A percentile compares a stretch with the other conserved stretches of the same genome.
These are phyloP conservation scores for Fusarium fujikuroi DNA, from an alignment of 2,329 filamentous ascomycete genomes.

Conservation along the genomic window DNA sequence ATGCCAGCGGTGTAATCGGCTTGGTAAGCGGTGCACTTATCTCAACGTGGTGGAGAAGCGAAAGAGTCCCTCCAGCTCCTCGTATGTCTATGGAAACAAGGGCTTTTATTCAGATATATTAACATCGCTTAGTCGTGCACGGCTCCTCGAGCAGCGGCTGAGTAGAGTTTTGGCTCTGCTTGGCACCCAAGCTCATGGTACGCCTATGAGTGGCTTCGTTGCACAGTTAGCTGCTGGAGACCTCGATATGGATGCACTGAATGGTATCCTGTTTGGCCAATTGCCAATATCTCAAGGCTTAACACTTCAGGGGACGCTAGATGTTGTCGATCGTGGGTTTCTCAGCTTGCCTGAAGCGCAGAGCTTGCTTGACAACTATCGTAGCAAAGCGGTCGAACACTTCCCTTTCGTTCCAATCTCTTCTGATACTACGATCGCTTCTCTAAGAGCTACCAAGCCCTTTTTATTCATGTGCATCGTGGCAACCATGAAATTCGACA, in stretches of 20 bases:
- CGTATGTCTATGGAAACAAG: not conserved
- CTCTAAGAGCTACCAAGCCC: not conserved
- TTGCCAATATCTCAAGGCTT: not conserved
- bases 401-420: conserved; percentile 7
- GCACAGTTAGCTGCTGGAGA: not conserved
- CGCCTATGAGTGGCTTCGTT: conserved; percentile 1
- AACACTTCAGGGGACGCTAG: not conserved
- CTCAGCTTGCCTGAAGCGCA: not conserved
- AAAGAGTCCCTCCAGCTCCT: conserved; percentile 8
- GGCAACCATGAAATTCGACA: conserved; percentile 11
- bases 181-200: not conserved
- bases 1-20: conserved; percentile 23
- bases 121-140: not conserved
- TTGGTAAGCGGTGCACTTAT: conserved; percentile 18
- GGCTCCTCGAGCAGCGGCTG: conserved; percentile 1
- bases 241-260: not conserved
- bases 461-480: conserved; percentile 18
- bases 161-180: conserved; percentile 4
- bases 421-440: accelerated
- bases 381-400: not conserved
- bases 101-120: not conserved
- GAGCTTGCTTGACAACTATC: not conserved
- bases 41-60: conserved; percentile 18
- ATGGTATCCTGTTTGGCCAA: accelerated
- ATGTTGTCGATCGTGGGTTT: not conserved